Evolutionary conservation across 2,329 filamentous ascomycete species (phyloP), one percentile per base, ranked within the genome.

Genomic region (Claviceps purpurea): DNA sequence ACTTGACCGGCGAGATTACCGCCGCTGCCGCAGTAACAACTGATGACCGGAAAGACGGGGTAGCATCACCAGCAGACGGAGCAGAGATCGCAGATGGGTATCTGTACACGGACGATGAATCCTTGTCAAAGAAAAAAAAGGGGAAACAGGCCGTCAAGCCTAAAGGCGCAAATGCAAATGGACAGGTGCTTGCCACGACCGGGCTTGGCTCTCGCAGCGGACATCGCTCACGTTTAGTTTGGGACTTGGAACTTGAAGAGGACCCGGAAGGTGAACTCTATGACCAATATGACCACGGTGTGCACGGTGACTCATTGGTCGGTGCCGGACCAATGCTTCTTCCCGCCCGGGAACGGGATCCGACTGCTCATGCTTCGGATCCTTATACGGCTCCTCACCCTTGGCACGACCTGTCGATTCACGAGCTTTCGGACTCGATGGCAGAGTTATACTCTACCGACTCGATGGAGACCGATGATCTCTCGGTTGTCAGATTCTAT

Each of bases 1-100:
- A 68, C 10, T 59, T 65, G 56, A 64, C 66, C 52, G 58, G 59
- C 5, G 66, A 67, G 49, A 53, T 65, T 53, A 63, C 65, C 37
- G 59, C 58, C 3, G 61, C 52, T 2, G 55, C 50, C 16, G 59
- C 51, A 4, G 24, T 65, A 5, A 56, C 56, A 13, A 55, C 56
- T 13, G 37, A 56, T 38, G 10, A 50, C 2, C 56, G 56, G 1
- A 53, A 56, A 11, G 56, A 51, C 10, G 56, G 62, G 6, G 51
- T 45, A 42, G 10, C 20, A 11, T 43, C 41, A 43, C 18, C 18
- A 3, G 20, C 3, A 13, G 4, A 22, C 16, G 24, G 16, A 24
- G 22, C 2, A n/a, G 43, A 45, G 39, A 40, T 4, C 11, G 39
- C 24, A 20, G 46, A 46, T 37, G 43, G 30, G n/a, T 58, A 57